Conservation (phyloP, 106 monocot genomes). For the Gastrodia elata region DNA sequence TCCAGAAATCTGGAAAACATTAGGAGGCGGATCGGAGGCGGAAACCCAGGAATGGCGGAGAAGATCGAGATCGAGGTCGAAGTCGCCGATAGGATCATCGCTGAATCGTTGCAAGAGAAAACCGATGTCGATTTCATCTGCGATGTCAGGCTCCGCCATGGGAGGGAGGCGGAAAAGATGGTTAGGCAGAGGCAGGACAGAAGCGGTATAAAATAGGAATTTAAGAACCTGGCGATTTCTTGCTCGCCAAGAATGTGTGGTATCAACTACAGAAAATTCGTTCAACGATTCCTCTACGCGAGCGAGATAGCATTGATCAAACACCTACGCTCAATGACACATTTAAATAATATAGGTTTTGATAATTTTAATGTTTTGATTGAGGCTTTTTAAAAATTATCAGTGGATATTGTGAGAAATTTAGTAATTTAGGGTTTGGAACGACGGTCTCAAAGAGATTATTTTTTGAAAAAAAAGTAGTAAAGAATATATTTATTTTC, state of each 20-base stretch:
- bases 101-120: conserved; percentile 6
- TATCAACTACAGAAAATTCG: no score
- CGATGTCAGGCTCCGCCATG: background rate
- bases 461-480: no score
- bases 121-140: conserved; percentile 7
- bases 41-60: background rate
- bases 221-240: background rate
- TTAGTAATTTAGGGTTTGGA: no score
- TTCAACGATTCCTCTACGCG: no score
- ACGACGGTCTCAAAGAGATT: no score
- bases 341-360: no score
- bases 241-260: background rate
- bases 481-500: no score
- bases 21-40: conserved; percentile 1
- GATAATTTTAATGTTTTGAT: no score
- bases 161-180: background rate
- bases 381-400: no score
- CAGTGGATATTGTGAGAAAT: no score
- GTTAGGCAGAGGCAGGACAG: background rate
- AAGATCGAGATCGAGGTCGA: conserved; percentile 5
- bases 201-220: background rate
- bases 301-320: no score
- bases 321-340: no score
- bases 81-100: conserved; percentile 1
- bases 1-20: background rate